phyloP scores from a whole-genome alignment of 1,284 basidiomycete species.

The Paramarasmius palmivorus region DNA sequence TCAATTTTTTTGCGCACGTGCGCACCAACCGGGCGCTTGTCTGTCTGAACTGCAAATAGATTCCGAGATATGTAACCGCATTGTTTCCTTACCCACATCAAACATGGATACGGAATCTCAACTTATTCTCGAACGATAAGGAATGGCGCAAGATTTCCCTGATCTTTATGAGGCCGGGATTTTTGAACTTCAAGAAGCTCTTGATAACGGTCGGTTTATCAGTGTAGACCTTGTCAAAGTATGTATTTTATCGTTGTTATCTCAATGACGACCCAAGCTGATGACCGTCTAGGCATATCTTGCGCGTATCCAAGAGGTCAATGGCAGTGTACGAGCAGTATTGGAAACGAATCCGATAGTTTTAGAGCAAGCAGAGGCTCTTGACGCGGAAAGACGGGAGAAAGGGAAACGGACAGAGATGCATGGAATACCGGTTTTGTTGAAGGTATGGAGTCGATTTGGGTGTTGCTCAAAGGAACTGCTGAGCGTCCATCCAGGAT shows the following conservation, averaged over 20 bases:
- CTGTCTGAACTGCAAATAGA: too few species aligned
- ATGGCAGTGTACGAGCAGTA: constrained; percentile 60
- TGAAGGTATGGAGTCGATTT: constrained; percentile 40
- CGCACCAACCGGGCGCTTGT: too few species aligned
- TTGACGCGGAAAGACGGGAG: constrained; percentile 54
- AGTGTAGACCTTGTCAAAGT: constrained; percentile 69
- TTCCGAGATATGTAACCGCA: too few species aligned
- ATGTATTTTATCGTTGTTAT: constrained; percentile 5
- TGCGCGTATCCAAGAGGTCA: constrained; percentile 71
- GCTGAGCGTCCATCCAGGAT: too few species aligned
- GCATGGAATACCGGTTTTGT: constrained; percentile 70
- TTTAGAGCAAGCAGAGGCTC: constrained; percentile 45
- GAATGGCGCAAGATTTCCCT: constrained; percentile 30
- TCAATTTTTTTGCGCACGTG: too few species aligned
- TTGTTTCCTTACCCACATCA: too few species aligned
- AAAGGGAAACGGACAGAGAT: constrained; percentile 51
- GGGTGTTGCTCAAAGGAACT: background rate
- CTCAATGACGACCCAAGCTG: background rate
- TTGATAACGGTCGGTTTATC: constrained; percentile 53
- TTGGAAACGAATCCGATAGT: constrained; percentile 67
- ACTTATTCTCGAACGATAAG: too few species aligned
- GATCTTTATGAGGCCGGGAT: constrained; percentile 68
- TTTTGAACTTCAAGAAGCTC: constrained; percentile 52
- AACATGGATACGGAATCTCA: too few species aligned
- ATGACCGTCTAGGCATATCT: constrained; percentile 56